Evolutionary conservation across 768 basidiomycete genomes (phyloP).

Genomic region (Lactarius tabidus): DNA sequence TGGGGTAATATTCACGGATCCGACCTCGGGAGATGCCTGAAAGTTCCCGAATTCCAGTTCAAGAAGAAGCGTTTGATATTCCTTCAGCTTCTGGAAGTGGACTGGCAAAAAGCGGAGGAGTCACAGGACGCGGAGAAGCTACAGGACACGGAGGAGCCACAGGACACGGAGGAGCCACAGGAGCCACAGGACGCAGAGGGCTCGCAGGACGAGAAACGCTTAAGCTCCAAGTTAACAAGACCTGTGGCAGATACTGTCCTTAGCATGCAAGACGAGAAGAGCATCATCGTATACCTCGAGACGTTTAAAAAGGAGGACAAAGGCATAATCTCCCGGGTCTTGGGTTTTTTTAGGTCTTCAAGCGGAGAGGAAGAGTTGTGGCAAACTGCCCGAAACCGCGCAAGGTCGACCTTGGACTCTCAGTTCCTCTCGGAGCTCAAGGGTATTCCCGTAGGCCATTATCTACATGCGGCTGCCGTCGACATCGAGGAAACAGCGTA

Average conservation of each 20-base stretch:
- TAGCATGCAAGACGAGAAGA: neutral
- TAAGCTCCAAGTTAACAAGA: neutral
- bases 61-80: conserved; percentile 8
- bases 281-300: neutral
- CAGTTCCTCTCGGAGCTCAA: conserved; percentile 13
- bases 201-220: neutral
- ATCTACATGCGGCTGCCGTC: neutral
- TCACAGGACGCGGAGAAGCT: no score
- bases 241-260: neutral
- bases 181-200: no score
- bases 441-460: neutral
- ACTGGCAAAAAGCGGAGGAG: no score
- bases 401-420: neutral
- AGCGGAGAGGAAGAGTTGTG: conserved; percentile 3
- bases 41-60: neutral
- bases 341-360: neutral
- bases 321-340: neutral
- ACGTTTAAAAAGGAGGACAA: neutral
- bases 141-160: no score
- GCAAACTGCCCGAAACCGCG: neutral
- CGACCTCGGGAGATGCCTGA: neutral
- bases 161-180: no score
- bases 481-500: neutral
- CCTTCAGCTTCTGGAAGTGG: neutral
- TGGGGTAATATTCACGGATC: neutral